Conservation (phyloP, 257 asterid genomes). For the Cordia subcordata region DNA sequence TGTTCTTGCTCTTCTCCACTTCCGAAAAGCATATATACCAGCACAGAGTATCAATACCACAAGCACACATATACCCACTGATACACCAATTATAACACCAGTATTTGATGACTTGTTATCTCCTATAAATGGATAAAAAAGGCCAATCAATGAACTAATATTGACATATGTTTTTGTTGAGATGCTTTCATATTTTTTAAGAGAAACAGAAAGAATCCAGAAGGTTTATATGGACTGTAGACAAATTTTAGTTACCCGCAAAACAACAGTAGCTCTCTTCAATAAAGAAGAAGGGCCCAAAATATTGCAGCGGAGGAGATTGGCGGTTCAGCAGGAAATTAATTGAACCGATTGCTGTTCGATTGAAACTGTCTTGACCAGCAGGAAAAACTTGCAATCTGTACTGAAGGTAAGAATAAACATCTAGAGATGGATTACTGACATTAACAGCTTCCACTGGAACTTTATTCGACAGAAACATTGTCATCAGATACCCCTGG, state of each 20-base stretch:
- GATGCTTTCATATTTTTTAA: neutral
- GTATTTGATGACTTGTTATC: constrained; percentile 42
- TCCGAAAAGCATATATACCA: constrained; percentile 53
- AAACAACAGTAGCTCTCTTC: constrained; percentile 56
- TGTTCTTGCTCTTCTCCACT: constrained; percentile 42
- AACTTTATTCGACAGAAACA: constrained; percentile 40
- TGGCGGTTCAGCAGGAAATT: constrained; percentile 75
- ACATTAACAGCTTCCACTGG: constrained; percentile 63
- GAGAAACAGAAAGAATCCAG: neutral
- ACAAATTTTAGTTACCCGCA: constrained; percentile 38
- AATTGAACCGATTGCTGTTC: constrained; percentile 46
- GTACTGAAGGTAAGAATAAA: constrained; percentile 42
- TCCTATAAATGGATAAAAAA: constrained; percentile 23
- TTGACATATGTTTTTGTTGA: neutral
- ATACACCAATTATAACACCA: constrained; percentile 57
- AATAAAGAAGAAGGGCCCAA: constrained; percentile 70
- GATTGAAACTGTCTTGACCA: constrained; percentile 43
- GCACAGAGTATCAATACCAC: constrained; percentile 40
- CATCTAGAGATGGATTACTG: constrained; percentile 41
- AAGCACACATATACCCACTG: constrained; percentile 50
- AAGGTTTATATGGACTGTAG: neutral
- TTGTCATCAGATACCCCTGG: constrained; percentile 40
- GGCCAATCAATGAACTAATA: constrained; percentile 1
- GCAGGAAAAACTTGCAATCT: constrained; percentile 70
- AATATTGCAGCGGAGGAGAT: constrained; percentile 35